Base-by-base conservation (phyloP, 805 yeast genomes). In the Metschnikowia lunata region DNA sequence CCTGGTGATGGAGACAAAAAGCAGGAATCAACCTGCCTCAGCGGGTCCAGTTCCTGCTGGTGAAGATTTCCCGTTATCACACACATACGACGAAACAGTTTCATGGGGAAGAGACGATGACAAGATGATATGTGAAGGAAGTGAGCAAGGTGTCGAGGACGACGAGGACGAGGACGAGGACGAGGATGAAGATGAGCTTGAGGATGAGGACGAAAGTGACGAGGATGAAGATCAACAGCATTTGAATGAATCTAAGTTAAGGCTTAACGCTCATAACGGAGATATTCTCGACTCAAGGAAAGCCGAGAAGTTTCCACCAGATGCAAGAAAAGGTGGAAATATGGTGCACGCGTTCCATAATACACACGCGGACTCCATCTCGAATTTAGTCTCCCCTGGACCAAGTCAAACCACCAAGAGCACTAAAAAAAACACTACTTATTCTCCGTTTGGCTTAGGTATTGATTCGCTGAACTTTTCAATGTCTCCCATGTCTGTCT, bases 151-250 rank as follows among this genome's bases (percentile, higher is more conserved):
- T 18, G 5, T 18, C 3, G 57, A 50, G 10, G 50, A 40, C 14
- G 48, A 45, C 11, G 53, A 48, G n/a, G 55, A 55, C 10, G 54
- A 49, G 11, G 58, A 55, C 9, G 56, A 50, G 14, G 59, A 50
- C 32, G 26, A 34, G 13, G 39, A 28, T 14, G 34, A 31, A 67
- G 15, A 69, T 39, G 59, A 67, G 49, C 69, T 67, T 23, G 69
- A 58, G 33, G 77, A 73, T 39, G 44, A 41, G 32, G 30, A 36
- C 32, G 44, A 69, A 40, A 60, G 68, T 50, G 70, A 67, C 26
- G 69, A 58, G 35, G 77, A 73, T 40, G 75, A 70, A 36, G 48
- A 40, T 26, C 31, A 28, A 14, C 27, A 26, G 30, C 26, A 29
- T 18, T 18, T 5, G 23, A 18, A 18, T 18, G 23, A 18, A 18